Evolutionary conservation across 2,329 filamentous ascomycete genomes (phyloP).

Genomic region (Chrysosporium queenslandicum): DNA sequence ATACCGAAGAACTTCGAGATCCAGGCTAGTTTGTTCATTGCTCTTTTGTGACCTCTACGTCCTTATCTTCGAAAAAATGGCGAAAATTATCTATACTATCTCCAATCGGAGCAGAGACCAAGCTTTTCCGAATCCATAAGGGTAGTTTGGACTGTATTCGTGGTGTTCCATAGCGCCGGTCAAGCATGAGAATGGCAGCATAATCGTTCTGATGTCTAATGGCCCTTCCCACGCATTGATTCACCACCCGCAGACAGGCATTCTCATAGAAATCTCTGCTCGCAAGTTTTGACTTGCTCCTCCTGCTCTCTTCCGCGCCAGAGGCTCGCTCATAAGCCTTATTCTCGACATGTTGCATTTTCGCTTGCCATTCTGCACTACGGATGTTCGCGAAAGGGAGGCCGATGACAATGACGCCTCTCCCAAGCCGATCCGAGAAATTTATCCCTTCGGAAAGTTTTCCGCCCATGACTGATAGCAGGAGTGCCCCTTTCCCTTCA

Average conservation of each 20-base stretch:
- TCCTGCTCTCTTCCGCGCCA: constrained; percentile 25
- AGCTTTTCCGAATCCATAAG: constrained; percentile 70
- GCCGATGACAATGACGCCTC: constrained; percentile 83
- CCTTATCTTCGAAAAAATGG: constrained; percentile 9
- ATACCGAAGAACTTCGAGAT: no score
- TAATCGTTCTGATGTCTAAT: constrained; percentile 85
- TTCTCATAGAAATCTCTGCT: constrained; percentile 84
- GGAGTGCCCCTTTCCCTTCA: constrained; percentile 56
- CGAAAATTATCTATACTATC: constrained; percentile 2
- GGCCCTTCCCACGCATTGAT: constrained; percentile 88
- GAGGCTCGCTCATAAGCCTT: constrained; percentile 33
- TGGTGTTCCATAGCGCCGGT: constrained; percentile 64
- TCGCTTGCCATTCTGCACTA: constrained; percentile 85
- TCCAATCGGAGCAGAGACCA: constrained; percentile 30
- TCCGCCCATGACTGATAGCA: constrained; percentile 85
- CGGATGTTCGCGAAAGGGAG: constrained; percentile 86
- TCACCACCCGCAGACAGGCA: constrained; percentile 90
- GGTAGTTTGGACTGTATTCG: constrained; percentile 72
- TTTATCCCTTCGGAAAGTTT: constrained; percentile 98
- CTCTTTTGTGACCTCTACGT: background rate
- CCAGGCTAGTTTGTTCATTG: no score
- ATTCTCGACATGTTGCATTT: constrained; percentile 73
- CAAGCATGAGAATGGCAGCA: constrained; percentile 77
- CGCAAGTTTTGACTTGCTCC: constrained; percentile 37
- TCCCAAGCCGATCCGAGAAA: constrained; percentile 81